These are phyloP conservation scores for Pichia sp. DNA, from an alignment of 1,139 yeast species.

Conservation along the genomic window DNA sequence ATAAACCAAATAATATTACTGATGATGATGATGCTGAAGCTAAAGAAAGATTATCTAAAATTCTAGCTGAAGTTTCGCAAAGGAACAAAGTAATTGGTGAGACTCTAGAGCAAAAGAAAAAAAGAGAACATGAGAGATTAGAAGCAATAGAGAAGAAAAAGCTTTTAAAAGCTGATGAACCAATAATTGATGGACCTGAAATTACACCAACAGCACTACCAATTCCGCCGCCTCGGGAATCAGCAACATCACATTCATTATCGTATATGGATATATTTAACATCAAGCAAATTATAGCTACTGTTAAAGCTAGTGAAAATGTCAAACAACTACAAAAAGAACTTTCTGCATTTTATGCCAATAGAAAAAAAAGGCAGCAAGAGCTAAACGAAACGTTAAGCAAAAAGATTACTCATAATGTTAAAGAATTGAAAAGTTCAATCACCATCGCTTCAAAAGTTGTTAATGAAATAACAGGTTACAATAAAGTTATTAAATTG, in stretches of 20 bases:
- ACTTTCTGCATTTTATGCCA: conserved; percentile 23
- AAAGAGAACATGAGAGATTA: neutral
- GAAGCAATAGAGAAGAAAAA: neutral
- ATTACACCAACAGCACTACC: neutral
- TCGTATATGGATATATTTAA: conserved; percentile 11
- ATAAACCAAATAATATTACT: conserved; percentile 1
- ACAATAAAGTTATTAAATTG: conserved; percentile 69
- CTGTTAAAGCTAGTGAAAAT: conserved; percentile 27
- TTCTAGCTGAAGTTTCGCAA: conserved; percentile 19
- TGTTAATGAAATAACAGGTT: conserved; percentile 89
- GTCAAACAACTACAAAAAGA: conserved; percentile 27
- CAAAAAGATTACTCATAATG: conserved; percentile 44
- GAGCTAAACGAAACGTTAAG: conserved; percentile 52
- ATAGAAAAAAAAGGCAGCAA: conserved; percentile 34
- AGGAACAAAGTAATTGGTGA: neutral
- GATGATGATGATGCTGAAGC: conserved; percentile 10
- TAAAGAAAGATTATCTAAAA: conserved; percentile 11
- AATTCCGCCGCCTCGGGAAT: neutral
- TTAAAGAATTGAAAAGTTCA: conserved; percentile 61
- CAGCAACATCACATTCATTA: neutral
- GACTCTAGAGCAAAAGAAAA: neutral
- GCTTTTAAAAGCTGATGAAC: neutral
- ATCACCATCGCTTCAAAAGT: conserved; percentile 66
- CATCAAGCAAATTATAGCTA: conserved; percentile 20
- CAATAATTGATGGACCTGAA: neutral